Conservation (phyloP, 441 rosid species). For the Isatis lusitanica region DNA sequence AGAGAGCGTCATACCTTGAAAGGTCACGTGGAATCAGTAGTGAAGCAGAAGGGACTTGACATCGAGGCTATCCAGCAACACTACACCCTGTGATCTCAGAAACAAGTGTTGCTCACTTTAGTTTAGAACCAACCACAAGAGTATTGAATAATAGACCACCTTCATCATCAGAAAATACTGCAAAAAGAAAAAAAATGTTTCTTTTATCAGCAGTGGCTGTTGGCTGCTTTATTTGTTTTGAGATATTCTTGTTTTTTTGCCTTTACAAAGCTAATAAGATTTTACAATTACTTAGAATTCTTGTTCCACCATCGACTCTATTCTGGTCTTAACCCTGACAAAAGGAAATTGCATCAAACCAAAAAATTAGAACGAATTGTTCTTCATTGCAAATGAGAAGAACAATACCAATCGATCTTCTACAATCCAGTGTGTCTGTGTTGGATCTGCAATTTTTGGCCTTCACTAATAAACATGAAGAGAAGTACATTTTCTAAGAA, state of each 20-base stretch:
- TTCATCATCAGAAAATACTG: slow-evolving; percentile 27
- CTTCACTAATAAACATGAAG: not conserved
- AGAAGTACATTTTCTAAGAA: not conserved
- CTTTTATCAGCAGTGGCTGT: slow-evolving; percentile 28
- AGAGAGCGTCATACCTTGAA: slow-evolving; percentile 71
- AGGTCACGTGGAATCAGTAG: slow-evolving; percentile 78
- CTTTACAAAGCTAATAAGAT: slow-evolving; percentile 27
- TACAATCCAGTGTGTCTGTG: not conserved
- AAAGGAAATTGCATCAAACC: slow-evolving; percentile 4
- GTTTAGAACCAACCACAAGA: slow-evolving; percentile 33
- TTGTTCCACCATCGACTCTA: not conserved
- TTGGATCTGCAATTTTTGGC: not conserved
- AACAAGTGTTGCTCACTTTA: slow-evolving; percentile 33
- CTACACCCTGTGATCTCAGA: slow-evolving; percentile 55
- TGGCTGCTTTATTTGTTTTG: slow-evolving; percentile 25
- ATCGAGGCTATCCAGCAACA: slow-evolving; percentile 70
- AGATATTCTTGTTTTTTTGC: slow-evolving; percentile 32
- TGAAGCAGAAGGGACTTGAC: slow-evolving; percentile 73
- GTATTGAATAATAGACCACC: slow-evolving; percentile 31
- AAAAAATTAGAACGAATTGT: not conserved
- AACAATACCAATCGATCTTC: not conserved
- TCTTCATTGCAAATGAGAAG: not conserved
- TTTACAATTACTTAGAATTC: slow-evolving; percentile 24
- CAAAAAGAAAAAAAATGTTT: not conserved
- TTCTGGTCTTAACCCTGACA: not conserved